Percentiles rank a stretch among this genome's conserved stretches.
These are phyloP conservation scores for Scenedesmus sp. DNA, from an alignment of 163 green algal species.

Conservation along the genomic window DNA sequence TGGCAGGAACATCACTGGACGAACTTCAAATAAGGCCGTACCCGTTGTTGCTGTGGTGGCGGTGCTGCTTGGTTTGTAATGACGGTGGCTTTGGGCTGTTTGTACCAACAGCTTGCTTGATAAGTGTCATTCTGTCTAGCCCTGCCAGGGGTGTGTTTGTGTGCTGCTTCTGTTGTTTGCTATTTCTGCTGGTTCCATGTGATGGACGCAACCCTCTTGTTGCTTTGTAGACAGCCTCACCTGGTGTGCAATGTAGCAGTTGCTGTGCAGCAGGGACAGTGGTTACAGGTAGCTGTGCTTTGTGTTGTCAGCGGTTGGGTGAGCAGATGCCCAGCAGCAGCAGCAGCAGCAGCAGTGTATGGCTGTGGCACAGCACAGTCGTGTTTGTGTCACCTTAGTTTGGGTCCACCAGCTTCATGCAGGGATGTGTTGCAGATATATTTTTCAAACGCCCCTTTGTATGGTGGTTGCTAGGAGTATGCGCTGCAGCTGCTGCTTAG, in stretches of 20 bases:
- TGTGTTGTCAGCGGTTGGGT: neutral
- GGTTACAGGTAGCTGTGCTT: neutral
- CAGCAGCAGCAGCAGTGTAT: neutral
- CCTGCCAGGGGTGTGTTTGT: neutral
- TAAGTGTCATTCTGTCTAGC: neutral
- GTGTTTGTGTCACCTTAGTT: neutral
- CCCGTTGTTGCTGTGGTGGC: neutral
- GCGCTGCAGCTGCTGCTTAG: neutral
- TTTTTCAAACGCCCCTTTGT: neutral
- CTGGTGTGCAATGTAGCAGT: neutral
- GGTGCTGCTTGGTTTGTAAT: neutral
- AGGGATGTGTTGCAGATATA: neutral
- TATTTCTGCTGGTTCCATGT: neutral
- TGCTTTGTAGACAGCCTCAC: too few species aligned
- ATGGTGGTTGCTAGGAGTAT: neutral
- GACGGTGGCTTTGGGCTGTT: neutral
- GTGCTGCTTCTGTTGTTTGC: too few species aligned
- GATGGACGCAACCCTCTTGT: too few species aligned
- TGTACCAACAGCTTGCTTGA: neutral
- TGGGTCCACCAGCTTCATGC: neutral
- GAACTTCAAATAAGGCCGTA: neutral
- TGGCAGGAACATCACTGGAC: neutral
- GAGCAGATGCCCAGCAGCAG: too few species aligned
- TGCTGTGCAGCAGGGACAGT: neutral
- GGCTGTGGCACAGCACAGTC: neutral